phyloP scores from a whole-genome alignment of 2,329 filamentous ascomycete species.

The Xylariomycetidae sp. region DNA sequence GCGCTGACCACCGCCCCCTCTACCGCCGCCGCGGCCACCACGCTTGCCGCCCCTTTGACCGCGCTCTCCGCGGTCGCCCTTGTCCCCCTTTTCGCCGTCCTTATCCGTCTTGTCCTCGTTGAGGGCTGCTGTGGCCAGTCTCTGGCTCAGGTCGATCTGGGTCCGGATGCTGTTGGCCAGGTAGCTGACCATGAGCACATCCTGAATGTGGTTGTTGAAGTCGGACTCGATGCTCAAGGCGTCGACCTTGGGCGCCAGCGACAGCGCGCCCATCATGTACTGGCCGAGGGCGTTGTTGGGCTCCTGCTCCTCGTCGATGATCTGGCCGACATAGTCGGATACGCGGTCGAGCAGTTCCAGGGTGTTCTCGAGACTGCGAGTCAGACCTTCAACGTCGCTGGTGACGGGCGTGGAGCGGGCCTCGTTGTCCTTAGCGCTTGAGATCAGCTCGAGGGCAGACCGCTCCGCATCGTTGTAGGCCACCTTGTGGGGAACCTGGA shows the following conservation, averaged over 20 bases:
- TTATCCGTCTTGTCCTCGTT: slow-evolving; percentile 25
- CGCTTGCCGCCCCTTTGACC: slow-evolving; percentile 40
- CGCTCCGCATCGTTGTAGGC: slow-evolving; percentile 70
- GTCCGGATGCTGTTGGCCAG: slow-evolving; percentile 98
- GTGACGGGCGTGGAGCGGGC: slow-evolving; percentile 67
- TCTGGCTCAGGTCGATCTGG: slow-evolving; percentile 96
- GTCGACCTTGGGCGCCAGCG: slow-evolving; percentile 91
- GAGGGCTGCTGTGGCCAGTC: slow-evolving; percentile 76
- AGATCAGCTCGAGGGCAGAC: slow-evolving; percentile 72
- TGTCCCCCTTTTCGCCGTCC: slow-evolving; percentile 38
- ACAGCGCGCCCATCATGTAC: slow-evolving; percentile 90
- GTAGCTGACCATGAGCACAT: slow-evolving; percentile 97
- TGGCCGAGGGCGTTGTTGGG: slow-evolving; percentile 90
- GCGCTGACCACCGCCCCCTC: slow-evolving; percentile 43
- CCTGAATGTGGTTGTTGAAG: slow-evolving; percentile 99
- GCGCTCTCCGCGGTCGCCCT: slow-evolving; percentile 34
- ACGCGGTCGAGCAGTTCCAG: slow-evolving; percentile 87
- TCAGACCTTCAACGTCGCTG: slow-evolving; percentile 85
- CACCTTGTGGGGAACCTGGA: slow-evolving; percentile 93
- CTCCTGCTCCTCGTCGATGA: slow-evolving; percentile 87
- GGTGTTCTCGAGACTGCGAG: slow-evolving; percentile 81
- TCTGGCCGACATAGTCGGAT: slow-evolving; percentile 84
- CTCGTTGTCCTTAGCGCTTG: slow-evolving; percentile 75
- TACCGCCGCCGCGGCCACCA: slow-evolving; percentile 46
- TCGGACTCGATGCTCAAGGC: slow-evolving; percentile 86